These are phyloP conservation scores for Botryosphaeria dothidea DNA, from an alignment of 2,329 filamentous ascomycete species.

Conservation along the genomic window DNA sequence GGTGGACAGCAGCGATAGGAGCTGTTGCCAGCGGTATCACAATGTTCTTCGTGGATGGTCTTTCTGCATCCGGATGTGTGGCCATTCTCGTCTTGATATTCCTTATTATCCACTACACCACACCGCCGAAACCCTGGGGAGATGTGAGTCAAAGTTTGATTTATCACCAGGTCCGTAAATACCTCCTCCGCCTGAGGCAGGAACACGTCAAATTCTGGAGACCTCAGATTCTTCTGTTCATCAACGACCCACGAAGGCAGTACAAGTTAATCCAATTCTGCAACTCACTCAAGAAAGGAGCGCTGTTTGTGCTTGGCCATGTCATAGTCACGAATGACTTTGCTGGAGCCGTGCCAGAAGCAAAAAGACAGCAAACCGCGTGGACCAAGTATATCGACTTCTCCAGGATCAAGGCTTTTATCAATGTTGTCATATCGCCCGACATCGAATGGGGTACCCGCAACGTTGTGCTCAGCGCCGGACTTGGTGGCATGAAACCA, in stretches of 20 bases:
- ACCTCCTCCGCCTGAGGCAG: constrained; percentile 76
- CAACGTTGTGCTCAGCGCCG: constrained; percentile 79
- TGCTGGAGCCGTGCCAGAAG: constrained; percentile 74
- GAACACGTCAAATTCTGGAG: constrained; percentile 95
- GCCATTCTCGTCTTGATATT: constrained; percentile 75
- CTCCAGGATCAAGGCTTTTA: constrained; percentile 84
- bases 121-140: constrained; percentile 84
- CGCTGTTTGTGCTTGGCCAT: constrained; percentile 81
- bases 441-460: constrained; percentile 81
- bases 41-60: constrained; percentile 88
- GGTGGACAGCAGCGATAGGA: constrained; percentile 76
- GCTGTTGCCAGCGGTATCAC: constrained; percentile 74
- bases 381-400: constrained; percentile 89
- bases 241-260: constrained; percentile 80
- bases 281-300: constrained; percentile 87
- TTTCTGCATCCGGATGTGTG: constrained; percentile 76
- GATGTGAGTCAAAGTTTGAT: constrained; percentile 89
- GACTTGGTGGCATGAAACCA: constrained; percentile 82
- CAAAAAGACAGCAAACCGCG: constrained; percentile 74
- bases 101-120: constrained; percentile 80
- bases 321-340: constrained; percentile 88
- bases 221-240: constrained; percentile 80
- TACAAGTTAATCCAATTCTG: constrained; percentile 87
- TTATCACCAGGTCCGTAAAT: constrained; percentile 86
- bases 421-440: constrained; percentile 82